Base-by-base conservation (phyloP, 352 stramenopile species). In the Globisporangium splendens region DNA sequence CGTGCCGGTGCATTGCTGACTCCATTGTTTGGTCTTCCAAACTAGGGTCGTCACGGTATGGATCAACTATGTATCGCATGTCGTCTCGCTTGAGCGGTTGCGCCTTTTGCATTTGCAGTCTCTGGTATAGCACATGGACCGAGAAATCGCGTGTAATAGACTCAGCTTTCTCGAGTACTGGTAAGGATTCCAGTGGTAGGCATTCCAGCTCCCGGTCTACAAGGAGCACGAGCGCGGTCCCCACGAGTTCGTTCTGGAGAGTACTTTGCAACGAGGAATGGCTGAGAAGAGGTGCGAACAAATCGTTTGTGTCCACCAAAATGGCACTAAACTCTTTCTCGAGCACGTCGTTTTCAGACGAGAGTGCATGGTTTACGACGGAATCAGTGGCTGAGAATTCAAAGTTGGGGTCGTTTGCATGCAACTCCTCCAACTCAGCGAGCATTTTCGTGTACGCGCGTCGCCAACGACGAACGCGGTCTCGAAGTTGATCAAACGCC, bases 101-200 rank as follows among this genome's bases (percentile, higher is more conserved):
- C n/a, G 69, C 66, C 59, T 86, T 89, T 35, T 82, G 59, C 15
- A 69, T 62, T 22, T 70, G 55, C 8, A 88, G 49, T 0, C 84
- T 66, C 21, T 87, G 76, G 38, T 82, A 65, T 4, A 91, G 58
- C 42, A 91, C 72, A 44, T 94, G 82, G 51, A 92, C 72, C 3
- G 82, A 91, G 46, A 91, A 79, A 15, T 94, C 84, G 1, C 82
- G 75, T 3, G 75, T 61, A 20, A 89, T 83, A 0, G 68, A 73
- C 13, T 88, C 79, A 0, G 70, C 76, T 12, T 71, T 62, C 13
- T 79, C 69, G 3, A 89, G 53, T 12, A 57, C 60, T 3, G 74
- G 65, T 10, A 91, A 21, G 11, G 75, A 70, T 52, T 89, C 81
- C 8, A 91, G 62, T 0, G 84, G 84, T 2, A 93, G 46, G 8